Conservation (phyloP, 2,329 filamentous ascomycete species). For the Alternaria hordeiaustralica region DNA sequence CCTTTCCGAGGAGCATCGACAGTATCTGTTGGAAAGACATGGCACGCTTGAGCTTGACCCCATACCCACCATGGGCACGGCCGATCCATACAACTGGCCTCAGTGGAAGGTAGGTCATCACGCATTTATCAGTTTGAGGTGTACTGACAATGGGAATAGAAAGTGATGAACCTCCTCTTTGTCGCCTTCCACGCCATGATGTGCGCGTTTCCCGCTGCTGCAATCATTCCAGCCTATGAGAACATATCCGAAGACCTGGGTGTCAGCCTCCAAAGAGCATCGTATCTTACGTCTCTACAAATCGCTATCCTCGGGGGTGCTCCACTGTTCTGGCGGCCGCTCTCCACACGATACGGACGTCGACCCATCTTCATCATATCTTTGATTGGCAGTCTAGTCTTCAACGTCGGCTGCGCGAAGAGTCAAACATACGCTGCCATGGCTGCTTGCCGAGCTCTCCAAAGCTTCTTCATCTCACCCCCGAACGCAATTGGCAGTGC, state of each 20-base stretch:
- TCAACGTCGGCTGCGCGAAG: constrained; percentile 62
- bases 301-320: constrained; percentile 62
- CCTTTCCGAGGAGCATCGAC: constrained; percentile 54
- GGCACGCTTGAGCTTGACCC: constrained; percentile 63
- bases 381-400: constrained; percentile 54
- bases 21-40: constrained; percentile 61
- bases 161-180: constrained; percentile 59
- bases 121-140: neutral
- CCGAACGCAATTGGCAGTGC: constrained; percentile 62
- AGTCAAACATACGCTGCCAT: constrained; percentile 58
- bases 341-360: constrained; percentile 62
- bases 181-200: constrained; percentile 66
- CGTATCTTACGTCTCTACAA: constrained; percentile 63
- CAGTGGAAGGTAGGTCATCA: constrained; percentile 53
- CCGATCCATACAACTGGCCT: constrained; percentile 65
- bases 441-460: constrained; percentile 60
- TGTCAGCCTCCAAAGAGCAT: constrained; percentile 56
- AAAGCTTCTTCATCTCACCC: constrained; percentile 63
- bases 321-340: constrained; percentile 64
- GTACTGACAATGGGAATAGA: constrained; percentile 45
- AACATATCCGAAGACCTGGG: constrained; percentile 60
- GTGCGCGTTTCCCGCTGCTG: constrained; percentile 62
- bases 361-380: constrained; percentile 63
- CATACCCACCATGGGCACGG: constrained; percentile 57
- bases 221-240: constrained; percentile 62